Conservation (phyloP, 1,284 basidiomycete species). For the Pascua guehoae region DNA sequence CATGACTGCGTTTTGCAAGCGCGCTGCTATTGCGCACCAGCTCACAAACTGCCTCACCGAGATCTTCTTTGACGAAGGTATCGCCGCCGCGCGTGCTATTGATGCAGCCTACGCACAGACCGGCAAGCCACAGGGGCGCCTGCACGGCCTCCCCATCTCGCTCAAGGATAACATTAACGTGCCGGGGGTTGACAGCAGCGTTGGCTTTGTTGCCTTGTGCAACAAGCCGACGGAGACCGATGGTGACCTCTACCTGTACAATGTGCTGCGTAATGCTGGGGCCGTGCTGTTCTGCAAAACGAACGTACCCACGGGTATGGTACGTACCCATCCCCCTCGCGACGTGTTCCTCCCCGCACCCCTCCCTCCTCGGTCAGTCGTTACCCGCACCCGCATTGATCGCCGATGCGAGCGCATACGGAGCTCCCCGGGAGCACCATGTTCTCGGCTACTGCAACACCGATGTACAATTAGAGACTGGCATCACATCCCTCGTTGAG, state of each 20-base stretch:
- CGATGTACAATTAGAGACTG: slow-evolving; percentile 17
- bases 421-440: slow-evolving; percentile 15
- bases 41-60: slow-evolving; percentile 52
- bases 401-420: too few relatives aligned
- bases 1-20: slow-evolving; percentile 62
- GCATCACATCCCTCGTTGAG: slow-evolving; percentile 6
- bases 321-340: slow-evolving; percentile 20
- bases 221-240: slow-evolving; percentile 13
- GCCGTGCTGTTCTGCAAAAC: slow-evolving; percentile 28
- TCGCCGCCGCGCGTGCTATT: slow-evolving; percentile 43
- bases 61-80: slow-evolving; percentile 46
- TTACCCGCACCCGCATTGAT: too few relatives aligned
- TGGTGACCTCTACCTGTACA: slow-evolving; percentile 11
- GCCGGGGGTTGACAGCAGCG: slow-evolving; percentile 30
- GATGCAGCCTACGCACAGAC: slow-evolving; percentile 45
- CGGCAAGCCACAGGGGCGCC: slow-evolving; percentile 45
- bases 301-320: slow-evolving; percentile 18
- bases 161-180: slow-evolving; percentile 29
- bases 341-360: slow-evolving; percentile 26
- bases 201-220: slow-evolving; percentile 14
- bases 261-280: slow-evolving; percentile 16
- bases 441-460: slow-evolving; percentile 45
- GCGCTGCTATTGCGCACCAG: slow-evolving; percentile 75
- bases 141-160: slow-evolving; percentile 53
- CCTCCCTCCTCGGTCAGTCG: slow-evolving; percentile 2